Conservation (phyloP, 1,284 basidiomycete species). For the Malassezia equina region DNA sequence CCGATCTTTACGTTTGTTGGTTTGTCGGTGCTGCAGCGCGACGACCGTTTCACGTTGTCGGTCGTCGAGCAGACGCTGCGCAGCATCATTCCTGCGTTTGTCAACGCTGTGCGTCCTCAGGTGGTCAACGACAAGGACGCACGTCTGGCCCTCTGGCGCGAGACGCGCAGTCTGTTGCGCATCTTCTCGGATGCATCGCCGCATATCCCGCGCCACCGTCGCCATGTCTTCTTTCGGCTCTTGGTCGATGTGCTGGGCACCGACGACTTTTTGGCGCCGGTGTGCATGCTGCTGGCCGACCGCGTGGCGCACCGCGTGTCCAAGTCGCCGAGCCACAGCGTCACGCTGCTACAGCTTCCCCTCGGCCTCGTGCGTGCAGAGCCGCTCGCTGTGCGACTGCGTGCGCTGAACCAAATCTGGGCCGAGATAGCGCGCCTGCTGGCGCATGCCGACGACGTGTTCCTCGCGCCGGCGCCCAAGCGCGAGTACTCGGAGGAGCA, state of each 20-base stretch:
- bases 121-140: constrained; percentile 12
- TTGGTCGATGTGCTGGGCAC: constrained; percentile 76
- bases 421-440: constrained; percentile 29
- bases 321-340: constrained; percentile 52
- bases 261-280: constrained; percentile 68
- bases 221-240: constrained; percentile 80
- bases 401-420: constrained; percentile 43
- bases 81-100: constrained; percentile 85
- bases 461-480: constrained; percentile 30
- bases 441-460: constrained; percentile 23
- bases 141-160: constrained; percentile 29
- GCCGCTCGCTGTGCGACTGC: constrained; percentile 56
- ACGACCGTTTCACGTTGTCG: constrained; percentile 87
- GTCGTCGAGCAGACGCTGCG: constrained; percentile 93
- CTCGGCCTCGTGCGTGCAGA: constrained; percentile 55
- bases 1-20: constrained; percentile 99
- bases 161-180: constrained; percentile 58
- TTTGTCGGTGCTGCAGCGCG: constrained; percentile 84
- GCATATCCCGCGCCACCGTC: constrained; percentile 76
- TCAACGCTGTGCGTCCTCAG: constrained; percentile 59
- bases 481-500: constrained; percentile 38
- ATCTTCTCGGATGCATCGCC: constrained; percentile 78
- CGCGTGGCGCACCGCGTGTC: constrained; percentile 65
- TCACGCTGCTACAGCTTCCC: constrained; percentile 58
- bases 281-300: constrained; percentile 77